phyloP scores from a whole-genome alignment of 306 rosid genomes.

The Prinsepia uniflora region DNA sequence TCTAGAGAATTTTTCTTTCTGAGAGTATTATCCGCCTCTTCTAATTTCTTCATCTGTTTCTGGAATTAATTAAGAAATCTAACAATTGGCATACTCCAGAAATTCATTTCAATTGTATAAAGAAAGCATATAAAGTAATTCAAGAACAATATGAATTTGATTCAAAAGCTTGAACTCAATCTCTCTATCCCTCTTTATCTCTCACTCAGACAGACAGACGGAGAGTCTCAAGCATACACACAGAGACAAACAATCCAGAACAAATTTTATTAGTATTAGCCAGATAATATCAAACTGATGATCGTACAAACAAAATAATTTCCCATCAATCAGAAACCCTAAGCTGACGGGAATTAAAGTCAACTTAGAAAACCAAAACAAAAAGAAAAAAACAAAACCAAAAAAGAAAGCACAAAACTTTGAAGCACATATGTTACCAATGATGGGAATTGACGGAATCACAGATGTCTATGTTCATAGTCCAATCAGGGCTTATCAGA shows the following conservation, averaged over 20 bases:
- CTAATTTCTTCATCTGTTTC: neutral
- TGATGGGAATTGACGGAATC: conserved; percentile 91
- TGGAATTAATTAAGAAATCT: neutral
- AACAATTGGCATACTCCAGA: neutral
- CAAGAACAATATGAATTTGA: neutral
- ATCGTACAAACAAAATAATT: neutral
- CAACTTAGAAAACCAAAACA: conserved; percentile 22
- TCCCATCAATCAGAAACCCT: conserved; percentile 22
- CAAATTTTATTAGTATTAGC: neutral
- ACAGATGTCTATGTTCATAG: conserved; percentile 96
- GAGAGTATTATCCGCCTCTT: neutral
- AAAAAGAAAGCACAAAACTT: conserved; percentile 25
- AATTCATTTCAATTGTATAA: neutral
- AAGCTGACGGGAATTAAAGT: conserved; percentile 21
- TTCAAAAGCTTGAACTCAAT: neutral
- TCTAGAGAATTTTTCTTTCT: neutral
- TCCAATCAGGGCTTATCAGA: conserved; percentile 98
- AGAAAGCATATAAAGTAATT: neutral
- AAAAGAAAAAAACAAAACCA: neutral
- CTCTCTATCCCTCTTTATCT: neutral
- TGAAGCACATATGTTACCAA: conserved; percentile 46
- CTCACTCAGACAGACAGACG: neutral
- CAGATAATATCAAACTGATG: neutral
- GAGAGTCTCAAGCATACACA: neutral
- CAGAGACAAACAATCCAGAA: neutral